Conservation (phyloP, 331 rosid species). For the Acacia pycnantha region DNA sequence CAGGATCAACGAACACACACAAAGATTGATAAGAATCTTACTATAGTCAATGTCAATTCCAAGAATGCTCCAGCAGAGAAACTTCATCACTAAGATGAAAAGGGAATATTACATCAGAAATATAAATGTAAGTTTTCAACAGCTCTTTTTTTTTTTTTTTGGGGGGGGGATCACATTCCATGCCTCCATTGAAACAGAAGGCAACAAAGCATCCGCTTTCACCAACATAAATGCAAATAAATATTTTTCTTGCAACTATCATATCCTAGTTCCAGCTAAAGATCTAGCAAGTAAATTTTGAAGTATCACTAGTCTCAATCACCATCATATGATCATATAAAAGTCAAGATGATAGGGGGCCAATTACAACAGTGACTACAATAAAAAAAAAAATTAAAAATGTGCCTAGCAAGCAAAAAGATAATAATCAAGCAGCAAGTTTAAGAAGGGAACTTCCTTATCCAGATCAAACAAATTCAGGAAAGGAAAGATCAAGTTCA, state of each 20-base stretch:
- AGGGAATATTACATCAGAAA: not conserved
- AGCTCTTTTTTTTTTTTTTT: no score
- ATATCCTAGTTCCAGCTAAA: not conserved
- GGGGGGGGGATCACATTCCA: not conserved
- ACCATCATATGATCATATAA: not conserved
- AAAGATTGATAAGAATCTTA: slow-evolving; percentile 41
- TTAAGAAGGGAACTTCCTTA: no score
- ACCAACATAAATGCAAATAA: not conserved
- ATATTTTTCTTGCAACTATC: not conserved
- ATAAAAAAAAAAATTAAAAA: not conserved
- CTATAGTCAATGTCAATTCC: slow-evolving; percentile 89
- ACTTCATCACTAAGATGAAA: slow-evolving; percentile 61
- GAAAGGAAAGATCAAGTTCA: no score
- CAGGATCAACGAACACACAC: slow-evolving; percentile 5
- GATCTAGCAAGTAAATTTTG: not conserved
- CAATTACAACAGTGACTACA: not conserved
- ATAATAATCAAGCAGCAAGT: not conserved
- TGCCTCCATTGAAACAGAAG: not conserved
- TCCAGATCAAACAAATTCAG: no score
- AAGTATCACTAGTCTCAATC: not conserved
- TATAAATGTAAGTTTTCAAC: not conserved
- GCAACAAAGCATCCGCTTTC: not conserved
- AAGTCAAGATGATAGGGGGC: no score
- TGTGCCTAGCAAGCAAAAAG: not conserved
- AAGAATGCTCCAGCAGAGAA: slow-evolving; percentile 70